Percentiles rank a stretch among this genome's conserved stretches.
These are phyloP conservation scores for Globisporangium splendens DNA, from an alignment of 352 stramenopile genomes.

Conservation along the genomic window DNA sequence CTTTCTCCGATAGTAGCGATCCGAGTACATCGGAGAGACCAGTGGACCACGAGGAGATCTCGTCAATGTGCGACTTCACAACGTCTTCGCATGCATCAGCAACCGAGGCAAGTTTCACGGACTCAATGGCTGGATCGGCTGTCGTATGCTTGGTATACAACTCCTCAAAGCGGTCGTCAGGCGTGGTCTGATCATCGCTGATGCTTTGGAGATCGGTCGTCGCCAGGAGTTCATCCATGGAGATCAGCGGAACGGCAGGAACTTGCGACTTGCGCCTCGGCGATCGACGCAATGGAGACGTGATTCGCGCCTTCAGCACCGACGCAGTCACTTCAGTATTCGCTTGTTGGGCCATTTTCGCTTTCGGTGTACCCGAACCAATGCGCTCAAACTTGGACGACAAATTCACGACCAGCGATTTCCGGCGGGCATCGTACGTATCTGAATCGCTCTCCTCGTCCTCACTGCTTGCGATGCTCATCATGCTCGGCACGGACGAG, in stretches of 20 bases:
- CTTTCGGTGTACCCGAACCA: slow-evolving; percentile 21
- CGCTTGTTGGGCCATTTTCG: not conserved
- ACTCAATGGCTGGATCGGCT: slow-evolving; percentile 9
- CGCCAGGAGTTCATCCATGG: slow-evolving; percentile 43
- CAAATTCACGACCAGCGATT: slow-evolving; percentile 72
- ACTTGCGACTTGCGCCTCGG: slow-evolving; percentile 1
- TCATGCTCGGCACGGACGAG: slow-evolving; percentile 61
- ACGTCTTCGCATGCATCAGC: slow-evolving; percentile 36
- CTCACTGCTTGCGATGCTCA: slow-evolving; percentile 63
- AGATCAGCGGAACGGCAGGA: slow-evolving; percentile 16
- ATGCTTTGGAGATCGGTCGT: slow-evolving; percentile 25
- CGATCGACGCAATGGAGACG: slow-evolving; percentile 12
- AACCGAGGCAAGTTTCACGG: slow-evolving; percentile 36
- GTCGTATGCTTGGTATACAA: slow-evolving; percentile 3
- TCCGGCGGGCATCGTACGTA: slow-evolving; percentile 30
- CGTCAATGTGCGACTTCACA: slow-evolving; percentile 38
- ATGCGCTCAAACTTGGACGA: slow-evolving; percentile 71
- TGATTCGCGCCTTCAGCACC: slow-evolving; percentile 13
- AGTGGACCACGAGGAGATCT: slow-evolving; percentile 46
- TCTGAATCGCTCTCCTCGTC: slow-evolving; percentile 61
- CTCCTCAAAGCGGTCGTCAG: slow-evolving; percentile 13
- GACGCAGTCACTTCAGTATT: slow-evolving; percentile 12
- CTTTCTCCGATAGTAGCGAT: slow-evolving; percentile 43
- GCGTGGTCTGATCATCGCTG: slow-evolving; percentile 1
- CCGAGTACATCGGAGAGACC: slow-evolving; percentile 42